Base-by-base conservation (phyloP, 2,329 filamentous ascomycete genomes). In the Fusarium vanettenii region DNA sequence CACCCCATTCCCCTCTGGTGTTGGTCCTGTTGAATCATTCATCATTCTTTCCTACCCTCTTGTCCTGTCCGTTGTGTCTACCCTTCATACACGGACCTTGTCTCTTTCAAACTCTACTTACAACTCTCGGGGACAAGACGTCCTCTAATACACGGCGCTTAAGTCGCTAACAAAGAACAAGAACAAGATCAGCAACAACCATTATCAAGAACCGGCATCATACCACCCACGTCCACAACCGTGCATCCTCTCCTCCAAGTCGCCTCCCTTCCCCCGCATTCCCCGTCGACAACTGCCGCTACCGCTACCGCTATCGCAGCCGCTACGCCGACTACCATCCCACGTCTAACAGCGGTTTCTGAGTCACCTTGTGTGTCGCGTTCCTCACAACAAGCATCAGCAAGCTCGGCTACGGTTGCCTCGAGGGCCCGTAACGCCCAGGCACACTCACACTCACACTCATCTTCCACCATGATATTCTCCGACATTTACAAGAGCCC, bases 401-500 rank as follows among this genome's bases (percentile, higher is more conserved):
- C 64, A 66, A 63, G 33, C 29, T 64, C 64, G 62, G 45, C 45
- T 37, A 62, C 66, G 59, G 22, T 71, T 63, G 70, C 76, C 70
- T 67, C 67, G 41, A 52, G 73, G 76, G 70, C 73, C 33, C 69
- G 63, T 9, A 59, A 68, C 71, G 69, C 71, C 73, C 77, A 69
- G 70, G 73, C 70, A 52, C 41, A 37, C 33, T 50, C 67, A 10
- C 41, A 22, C 41, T 45, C 70, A 48, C 41, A 37, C 33, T 50
- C 67, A 13, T 71, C 64, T 13, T 37, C 76, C 64, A 66, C 68
- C 72, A 91, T 91, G 89, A 85, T 90, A 72, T 90, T 91, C 81
- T 89, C 88, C 68, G 89, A 90, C 77, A 84, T 91, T 60, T 90
- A 90, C 81, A 90, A 87, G 81, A 87, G 86, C 60, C 86, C 88